Percentiles rank a stretch among this genome's conserved stretches.
phyloP scores from a whole-genome alignment of 2,329 filamentous ascomycete genomes.

The Cladophialophora chaetospira region DNA sequence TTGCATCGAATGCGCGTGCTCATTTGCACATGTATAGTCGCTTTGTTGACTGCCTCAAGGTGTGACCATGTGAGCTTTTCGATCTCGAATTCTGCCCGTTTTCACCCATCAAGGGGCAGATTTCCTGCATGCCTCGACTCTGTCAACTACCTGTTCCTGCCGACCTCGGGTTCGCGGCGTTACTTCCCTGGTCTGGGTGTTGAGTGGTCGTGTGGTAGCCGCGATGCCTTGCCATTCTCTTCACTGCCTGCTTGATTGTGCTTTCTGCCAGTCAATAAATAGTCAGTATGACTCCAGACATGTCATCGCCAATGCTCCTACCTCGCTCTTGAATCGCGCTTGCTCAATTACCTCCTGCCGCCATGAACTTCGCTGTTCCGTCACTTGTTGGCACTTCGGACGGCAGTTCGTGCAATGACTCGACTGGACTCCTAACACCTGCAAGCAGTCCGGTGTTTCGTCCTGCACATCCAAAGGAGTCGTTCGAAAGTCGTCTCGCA shows the following conservation, averaged over 20 bases:
- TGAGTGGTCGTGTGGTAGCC: constrained; percentile 1
- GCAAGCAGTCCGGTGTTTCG: constrained; percentile 21
- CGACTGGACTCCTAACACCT: constrained; percentile 19
- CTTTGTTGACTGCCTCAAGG: constrained; percentile 5
- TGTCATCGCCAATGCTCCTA: not conserved
- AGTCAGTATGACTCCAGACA: not conserved
- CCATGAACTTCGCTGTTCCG: constrained; percentile 21
- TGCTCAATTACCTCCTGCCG: not conserved
- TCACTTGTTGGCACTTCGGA: constrained; percentile 22
- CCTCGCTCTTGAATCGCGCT: not conserved
- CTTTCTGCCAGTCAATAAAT: not conserved
- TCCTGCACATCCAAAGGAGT: constrained; percentile 20
- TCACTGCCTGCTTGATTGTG: not conserved
- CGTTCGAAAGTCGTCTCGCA: constrained; percentile 15
- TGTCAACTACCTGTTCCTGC: not conserved
- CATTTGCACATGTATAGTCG: constrained; percentile 15
- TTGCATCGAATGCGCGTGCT: constrained; percentile 16
- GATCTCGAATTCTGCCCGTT: not conserved
- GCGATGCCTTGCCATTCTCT: not conserved
- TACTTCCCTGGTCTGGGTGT: constrained; percentile 3
- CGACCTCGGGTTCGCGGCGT: not conserved
- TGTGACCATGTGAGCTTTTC: constrained; percentile 13
- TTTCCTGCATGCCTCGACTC: not conserved
- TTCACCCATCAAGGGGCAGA: not conserved
- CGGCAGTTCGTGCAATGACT: constrained; percentile 21